These are phyloP conservation scores for Phytopythium montanum DNA, from an alignment of 352 stramenopile genomes.

Conservation along the genomic window DNA sequence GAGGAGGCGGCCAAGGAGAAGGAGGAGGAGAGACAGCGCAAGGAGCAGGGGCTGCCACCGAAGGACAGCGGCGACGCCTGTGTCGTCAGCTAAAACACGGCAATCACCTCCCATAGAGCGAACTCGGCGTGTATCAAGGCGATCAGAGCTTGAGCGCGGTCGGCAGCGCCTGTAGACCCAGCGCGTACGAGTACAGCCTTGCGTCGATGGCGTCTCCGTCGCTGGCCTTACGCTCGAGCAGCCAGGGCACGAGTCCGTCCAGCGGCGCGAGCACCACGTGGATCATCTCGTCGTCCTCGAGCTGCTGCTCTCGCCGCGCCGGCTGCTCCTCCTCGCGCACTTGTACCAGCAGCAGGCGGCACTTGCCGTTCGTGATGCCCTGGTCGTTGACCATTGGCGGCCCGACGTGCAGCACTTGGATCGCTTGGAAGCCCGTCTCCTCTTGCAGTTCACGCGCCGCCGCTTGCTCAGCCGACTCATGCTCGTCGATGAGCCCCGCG, in stretches of 20 bases:
- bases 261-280: constrained; percentile 55
- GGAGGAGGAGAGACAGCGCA: constrained; percentile 9
- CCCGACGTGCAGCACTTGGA: constrained; percentile 60
- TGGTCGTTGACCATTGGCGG: constrained; percentile 82
- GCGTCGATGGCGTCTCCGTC: constrained; percentile 53
- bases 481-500: constrained; percentile 88
- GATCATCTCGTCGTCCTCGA: constrained; percentile 75
- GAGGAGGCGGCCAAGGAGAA: constrained; percentile 20
- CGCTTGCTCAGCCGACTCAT: constrained; percentile 67
- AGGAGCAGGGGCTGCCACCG: constrained; percentile 5
- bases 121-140: not conserved
- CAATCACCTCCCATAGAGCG: not conserved
- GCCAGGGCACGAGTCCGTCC: constrained; percentile 61
- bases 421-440: constrained; percentile 86
- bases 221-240: constrained; percentile 28
- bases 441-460: constrained; percentile 85
- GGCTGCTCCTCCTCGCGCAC: constrained; percentile 41
- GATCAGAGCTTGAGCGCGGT: constrained; percentile 4
- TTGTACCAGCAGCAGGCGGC: constrained; percentile 58
- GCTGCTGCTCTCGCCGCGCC: constrained; percentile 27
- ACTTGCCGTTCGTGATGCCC: constrained; percentile 72
- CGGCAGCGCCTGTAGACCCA: constrained; percentile 40
- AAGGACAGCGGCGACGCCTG: constrained; percentile 15
- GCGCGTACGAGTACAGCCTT: constrained; percentile 54
- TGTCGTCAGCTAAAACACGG: constrained; percentile 18